Conservation (phyloP, 441 rosid species). For the Jatropha multifida region DNA sequence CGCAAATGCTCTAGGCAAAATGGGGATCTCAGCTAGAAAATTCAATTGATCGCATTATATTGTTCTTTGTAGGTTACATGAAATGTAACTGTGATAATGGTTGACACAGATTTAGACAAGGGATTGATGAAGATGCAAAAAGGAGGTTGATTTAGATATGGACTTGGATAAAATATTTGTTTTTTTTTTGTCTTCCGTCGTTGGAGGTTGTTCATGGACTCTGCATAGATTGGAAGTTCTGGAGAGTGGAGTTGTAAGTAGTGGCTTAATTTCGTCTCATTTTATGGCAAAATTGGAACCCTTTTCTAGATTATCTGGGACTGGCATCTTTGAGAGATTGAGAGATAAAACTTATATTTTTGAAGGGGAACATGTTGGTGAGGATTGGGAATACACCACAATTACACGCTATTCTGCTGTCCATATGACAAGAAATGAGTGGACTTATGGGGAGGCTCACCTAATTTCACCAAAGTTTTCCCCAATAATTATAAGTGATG, state of each 20-base stretch:
- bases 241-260: too few species aligned
- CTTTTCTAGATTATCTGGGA: too few species aligned
- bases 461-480: background rate
- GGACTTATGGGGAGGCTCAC: background rate
- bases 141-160: too few species aligned
- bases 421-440: background rate
- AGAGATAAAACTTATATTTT: background rate
- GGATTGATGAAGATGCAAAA: too few species aligned
- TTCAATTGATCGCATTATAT: background rate
- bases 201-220: too few species aligned
- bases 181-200: too few species aligned
- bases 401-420: background rate
- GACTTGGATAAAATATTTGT: too few species aligned
- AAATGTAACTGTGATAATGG: background rate
- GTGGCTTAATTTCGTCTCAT: too few species aligned
- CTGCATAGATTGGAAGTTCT: too few species aligned
- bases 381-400: background rate
- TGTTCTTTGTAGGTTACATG: background rate
- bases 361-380: background rate
- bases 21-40: background rate
- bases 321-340: background rate
- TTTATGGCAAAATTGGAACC: too few species aligned
- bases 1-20: background rate
- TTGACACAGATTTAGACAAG: background rate
- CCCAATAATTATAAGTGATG: background rate